Percentiles rank a stretch among this genome's conserved stretches.
These are phyloP conservation scores for Lipomyces mesembrius DNA, from an alignment of 805 yeast species.

Conservation along the genomic window DNA sequence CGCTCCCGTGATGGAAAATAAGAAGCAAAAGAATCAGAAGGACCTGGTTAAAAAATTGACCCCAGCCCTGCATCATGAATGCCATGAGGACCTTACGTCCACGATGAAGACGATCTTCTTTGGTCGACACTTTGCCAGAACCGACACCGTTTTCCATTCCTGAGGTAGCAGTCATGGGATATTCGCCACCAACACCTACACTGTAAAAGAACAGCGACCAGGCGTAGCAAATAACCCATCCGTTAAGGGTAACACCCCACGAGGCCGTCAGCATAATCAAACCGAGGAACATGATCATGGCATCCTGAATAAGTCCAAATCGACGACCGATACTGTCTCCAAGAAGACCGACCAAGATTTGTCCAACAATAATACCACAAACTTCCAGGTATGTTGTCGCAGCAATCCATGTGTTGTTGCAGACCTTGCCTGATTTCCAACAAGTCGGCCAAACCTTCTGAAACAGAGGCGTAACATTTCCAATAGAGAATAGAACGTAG, in stretches of 20 bases:
- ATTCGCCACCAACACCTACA: constrained; percentile 68
- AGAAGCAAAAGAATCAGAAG: constrained; percentile 40
- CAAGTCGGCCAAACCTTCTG: constrained; percentile 37
- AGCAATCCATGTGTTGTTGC: constrained; percentile 46
- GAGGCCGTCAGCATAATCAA: constrained; percentile 63
- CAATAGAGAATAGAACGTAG: not conserved
- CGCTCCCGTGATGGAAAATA: constrained; percentile 44
- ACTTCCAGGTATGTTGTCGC: constrained; percentile 47
- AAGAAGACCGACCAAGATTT: constrained; percentile 59
- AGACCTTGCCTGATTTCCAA: constrained; percentile 43
- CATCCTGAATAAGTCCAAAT: constrained; percentile 63
- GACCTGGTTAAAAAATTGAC: constrained; percentile 45
- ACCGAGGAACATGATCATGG: constrained; percentile 62
- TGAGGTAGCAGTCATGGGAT: constrained; percentile 65
- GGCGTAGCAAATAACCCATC: constrained; percentile 58
- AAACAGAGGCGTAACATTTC: not conserved
- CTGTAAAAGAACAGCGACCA: constrained; percentile 56
- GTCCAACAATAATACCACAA: constrained; percentile 63
- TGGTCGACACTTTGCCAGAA: constrained; percentile 38
- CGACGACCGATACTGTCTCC: constrained; percentile 65
- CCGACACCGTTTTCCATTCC: constrained; percentile 59
- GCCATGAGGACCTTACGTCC: constrained; percentile 48
- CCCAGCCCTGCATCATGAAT: constrained; percentile 47
- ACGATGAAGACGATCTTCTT: constrained; percentile 48
- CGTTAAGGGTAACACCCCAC: constrained; percentile 59